Conservation (phyloP, 495 filamentous ascomycete genomes). For the Mytilinidion resinicola region DNA sequence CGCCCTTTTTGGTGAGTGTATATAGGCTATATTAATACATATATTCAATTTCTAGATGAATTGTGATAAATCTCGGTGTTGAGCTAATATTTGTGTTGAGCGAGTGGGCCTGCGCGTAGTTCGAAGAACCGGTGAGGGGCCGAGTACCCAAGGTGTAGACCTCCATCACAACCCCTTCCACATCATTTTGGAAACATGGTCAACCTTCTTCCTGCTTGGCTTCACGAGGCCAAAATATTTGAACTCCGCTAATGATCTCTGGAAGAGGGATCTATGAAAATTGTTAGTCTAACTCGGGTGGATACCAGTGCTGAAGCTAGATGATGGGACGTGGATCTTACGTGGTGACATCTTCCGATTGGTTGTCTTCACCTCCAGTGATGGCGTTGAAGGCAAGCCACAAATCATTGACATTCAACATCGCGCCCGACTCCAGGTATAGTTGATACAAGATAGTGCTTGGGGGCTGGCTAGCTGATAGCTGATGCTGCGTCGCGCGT, state of each 20-base stretch:
- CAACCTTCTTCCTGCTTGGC: slow-evolving; percentile 79
- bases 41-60: too few relatives aligned
- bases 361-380: slow-evolving; percentile 56
- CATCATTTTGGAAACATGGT: slow-evolving; percentile 77
- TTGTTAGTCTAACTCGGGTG: slow-evolving; percentile 17
- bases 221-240: slow-evolving; percentile 81
- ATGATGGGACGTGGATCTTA: background rate
- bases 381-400: slow-evolving; percentile 83
- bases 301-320: background rate
- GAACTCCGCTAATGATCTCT: slow-evolving; percentile 74
- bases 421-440: slow-evolving; percentile 78
- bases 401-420: slow-evolving; percentile 84
- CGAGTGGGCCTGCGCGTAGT: too few relatives aligned
- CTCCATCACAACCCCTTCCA: slow-evolving; percentile 58
- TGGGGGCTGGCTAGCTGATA: slow-evolving; percentile 63
- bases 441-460: slow-evolving; percentile 83
- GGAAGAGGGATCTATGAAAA: slow-evolving; percentile 58
- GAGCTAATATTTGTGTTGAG: too few relatives aligned
- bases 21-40: too few relatives aligned
- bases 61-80: too few relatives aligned
- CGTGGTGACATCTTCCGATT: slow-evolving; percentile 37
- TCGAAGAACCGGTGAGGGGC: too few relatives aligned
- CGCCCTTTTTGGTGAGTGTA: too few relatives aligned
- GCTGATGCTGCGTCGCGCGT: slow-evolving; percentile 14
- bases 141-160: too few relatives aligned